Percentiles rank a stretch among this genome's conserved stretches.
These are phyloP conservation scores for Entoloma clypeatum DNA, from an alignment of 1,284 basidiomycete genomes.

Conservation along the genomic window DNA sequence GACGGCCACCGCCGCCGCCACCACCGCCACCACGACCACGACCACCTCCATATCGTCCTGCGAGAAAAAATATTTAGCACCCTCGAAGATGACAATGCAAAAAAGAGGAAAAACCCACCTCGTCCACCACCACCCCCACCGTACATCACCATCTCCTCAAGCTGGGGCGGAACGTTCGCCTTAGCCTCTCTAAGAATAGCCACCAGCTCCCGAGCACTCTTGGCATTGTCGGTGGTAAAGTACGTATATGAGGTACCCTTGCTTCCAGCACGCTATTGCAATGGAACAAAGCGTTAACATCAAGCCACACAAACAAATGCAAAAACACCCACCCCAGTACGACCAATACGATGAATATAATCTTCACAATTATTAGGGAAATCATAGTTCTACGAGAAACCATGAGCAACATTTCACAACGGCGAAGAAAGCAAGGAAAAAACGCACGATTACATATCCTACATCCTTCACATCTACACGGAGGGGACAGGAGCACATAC, in stretches of 20 bases:
- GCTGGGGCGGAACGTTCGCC: conserved; percentile 81
- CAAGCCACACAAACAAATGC: not conserved
- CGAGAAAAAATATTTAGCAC: conserved; percentile 9
- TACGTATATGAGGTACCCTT: conserved; percentile 94
- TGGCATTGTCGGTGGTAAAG: conserved; percentile 94
- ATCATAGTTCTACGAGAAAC: conserved; percentile 76
- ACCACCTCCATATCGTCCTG: conserved; percentile 59
- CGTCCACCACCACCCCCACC: conserved; percentile 76
- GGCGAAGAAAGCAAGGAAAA: conserved; percentile 4
- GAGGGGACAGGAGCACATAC: conserved; percentile 35
- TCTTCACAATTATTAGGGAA: conserved; percentile 97
- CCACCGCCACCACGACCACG: conserved; percentile 47
- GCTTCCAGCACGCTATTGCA: conserved; percentile 74
- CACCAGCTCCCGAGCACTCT: conserved; percentile 89
- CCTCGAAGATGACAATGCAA: not conserved
- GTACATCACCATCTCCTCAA: conserved; percentile 92
- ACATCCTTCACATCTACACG: conserved; percentile 92
- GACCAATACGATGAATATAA: conserved; percentile 91
- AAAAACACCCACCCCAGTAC: conserved; percentile 64
- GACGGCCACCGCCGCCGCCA: conserved; percentile 38
- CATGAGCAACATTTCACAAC: conserved; percentile 17
- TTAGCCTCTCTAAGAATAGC: conserved; percentile 90
- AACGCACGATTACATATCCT: conserved; percentile 83
- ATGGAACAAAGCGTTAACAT: conserved; percentile 7
- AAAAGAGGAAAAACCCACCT: conserved; percentile 48